Evolutionary conservation across 495 filamentous ascomycete genomes (phyloP).

Genomic region (Penicillium fimorum): DNA sequence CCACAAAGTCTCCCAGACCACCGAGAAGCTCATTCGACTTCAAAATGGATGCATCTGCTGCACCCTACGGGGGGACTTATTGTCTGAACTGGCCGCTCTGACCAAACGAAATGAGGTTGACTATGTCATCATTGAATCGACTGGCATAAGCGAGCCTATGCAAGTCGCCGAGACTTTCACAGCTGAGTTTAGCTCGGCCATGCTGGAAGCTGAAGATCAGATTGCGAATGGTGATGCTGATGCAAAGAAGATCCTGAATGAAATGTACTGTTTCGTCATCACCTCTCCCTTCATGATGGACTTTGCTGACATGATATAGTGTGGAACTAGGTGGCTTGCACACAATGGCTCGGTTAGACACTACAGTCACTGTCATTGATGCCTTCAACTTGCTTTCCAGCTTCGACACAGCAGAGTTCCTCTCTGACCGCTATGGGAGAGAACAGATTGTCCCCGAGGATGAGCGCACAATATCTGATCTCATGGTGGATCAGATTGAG

Average conservation of each 20-base stretch:
- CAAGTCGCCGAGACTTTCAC: constrained; percentile 63
- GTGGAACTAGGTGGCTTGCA: constrained; percentile 51
- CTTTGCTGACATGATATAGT: constrained; percentile 23
- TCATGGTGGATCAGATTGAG: constrained; percentile 62
- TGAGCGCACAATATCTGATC: constrained; percentile 58
- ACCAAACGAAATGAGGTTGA: constrained; percentile 50
- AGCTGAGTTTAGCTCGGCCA: constrained; percentile 45
- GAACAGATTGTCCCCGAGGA: constrained; percentile 51
- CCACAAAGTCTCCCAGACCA: constrained; percentile 50
- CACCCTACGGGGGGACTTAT: constrained; percentile 56
- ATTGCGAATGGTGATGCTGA: constrained; percentile 33
- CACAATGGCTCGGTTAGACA: constrained; percentile 55
- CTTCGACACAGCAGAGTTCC: constrained; percentile 56
- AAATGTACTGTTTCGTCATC: constrained; percentile 30
- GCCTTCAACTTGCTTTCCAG: constrained; percentile 58
- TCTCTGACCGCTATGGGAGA: constrained; percentile 48
- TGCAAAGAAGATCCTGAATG: constrained; percentile 34
- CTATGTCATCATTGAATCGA: constrained; percentile 61
- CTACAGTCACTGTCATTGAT: constrained; percentile 58
- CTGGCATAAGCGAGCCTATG: constrained; percentile 61
- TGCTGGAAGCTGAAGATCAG: constrained; percentile 38
- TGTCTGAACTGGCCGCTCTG: constrained; percentile 52
- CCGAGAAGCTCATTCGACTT: constrained; percentile 57
- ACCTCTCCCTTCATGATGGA: background rate
- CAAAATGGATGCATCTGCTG: constrained; percentile 66